These are phyloP conservation scores for Aspergillus calidoustus DNA, from an alignment of 2,329 filamentous ascomycete genomes.

Conservation along the genomic window DNA sequence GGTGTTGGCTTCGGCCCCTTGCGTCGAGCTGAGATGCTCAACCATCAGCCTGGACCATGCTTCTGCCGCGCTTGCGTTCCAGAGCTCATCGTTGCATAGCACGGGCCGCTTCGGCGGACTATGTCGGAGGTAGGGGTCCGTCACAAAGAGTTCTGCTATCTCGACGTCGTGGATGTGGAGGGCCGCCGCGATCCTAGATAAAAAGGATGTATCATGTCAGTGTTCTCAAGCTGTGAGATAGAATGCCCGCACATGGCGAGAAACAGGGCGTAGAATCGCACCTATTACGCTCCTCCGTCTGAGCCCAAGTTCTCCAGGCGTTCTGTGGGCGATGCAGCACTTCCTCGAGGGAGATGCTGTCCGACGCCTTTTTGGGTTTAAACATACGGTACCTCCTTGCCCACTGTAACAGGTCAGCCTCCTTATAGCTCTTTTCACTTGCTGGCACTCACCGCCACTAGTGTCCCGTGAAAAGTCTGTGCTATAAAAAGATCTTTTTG, in stretches of 20 bases:
- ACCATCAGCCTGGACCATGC: constrained; percentile 8
- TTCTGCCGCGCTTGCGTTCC: constrained; percentile 18
- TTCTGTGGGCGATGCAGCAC: constrained; percentile 8
- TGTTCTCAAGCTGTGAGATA: no score
- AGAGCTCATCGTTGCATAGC: constrained; percentile 17
- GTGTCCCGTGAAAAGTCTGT: constrained; percentile 34
- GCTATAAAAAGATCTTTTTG: constrained; percentile 31
- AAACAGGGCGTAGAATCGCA: not conserved
- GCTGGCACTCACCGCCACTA: constrained; percentile 26
- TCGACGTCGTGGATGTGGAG: constrained; percentile 35
- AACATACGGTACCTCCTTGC: constrained; percentile 15
- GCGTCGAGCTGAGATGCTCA: not conserved
- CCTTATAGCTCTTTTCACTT: constrained; percentile 5
- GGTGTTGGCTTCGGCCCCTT: no score
- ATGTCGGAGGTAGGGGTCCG: constrained; percentile 20
- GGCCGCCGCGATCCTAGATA: constrained; percentile 5
- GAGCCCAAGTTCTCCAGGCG: constrained; percentile 30
- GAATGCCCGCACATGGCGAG: no score
- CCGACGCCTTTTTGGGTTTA: not conserved
- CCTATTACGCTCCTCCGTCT: constrained; percentile 30
- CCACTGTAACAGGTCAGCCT: not conserved
- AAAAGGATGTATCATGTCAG: not conserved
- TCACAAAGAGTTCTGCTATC: constrained; percentile 28
- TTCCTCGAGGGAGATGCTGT: no score
- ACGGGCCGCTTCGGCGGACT: not conserved